Conservation (phyloP, 495 filamentous ascomycete genomes). For the Penicillium roqueforti region DNA sequence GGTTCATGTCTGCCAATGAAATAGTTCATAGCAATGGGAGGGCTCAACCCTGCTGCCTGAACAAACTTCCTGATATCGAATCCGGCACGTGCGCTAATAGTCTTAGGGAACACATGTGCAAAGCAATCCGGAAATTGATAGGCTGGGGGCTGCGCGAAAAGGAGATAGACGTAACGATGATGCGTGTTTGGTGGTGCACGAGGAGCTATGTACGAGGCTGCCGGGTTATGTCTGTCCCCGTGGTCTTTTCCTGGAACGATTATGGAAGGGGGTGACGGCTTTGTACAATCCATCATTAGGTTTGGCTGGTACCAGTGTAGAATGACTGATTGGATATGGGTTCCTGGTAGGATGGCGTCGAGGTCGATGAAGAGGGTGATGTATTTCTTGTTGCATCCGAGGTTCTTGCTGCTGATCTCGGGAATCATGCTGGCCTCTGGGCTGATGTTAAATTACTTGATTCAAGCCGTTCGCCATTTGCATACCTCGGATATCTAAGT, state of each 20-base stretch:
- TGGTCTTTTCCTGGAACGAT: not conserved
- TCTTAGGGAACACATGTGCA: slow-evolving; percentile 23
- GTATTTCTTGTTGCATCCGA: slow-evolving; percentile 18
- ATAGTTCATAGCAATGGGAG: slow-evolving; percentile 35
- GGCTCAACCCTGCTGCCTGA: slow-evolving; percentile 21
- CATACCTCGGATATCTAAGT: slow-evolving; percentile 11
- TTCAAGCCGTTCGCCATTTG: not conserved
- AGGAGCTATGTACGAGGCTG: slow-evolving; percentile 33
- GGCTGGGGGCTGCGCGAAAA: slow-evolving; percentile 29
- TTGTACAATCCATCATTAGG: slow-evolving; percentile 14
- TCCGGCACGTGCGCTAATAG: slow-evolving; percentile 22
- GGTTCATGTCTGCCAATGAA: slow-evolving; percentile 29
- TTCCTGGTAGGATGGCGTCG: slow-evolving; percentile 29
- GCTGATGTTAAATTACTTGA: slow-evolving; percentile 7
- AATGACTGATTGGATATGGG: slow-evolving; percentile 20
- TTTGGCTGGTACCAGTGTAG: slow-evolving; percentile 41
- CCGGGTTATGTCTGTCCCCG: not conserved
- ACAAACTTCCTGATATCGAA: slow-evolving; percentile 34
- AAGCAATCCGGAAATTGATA: slow-evolving; percentile 34
- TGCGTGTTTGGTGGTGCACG: slow-evolving; percentile 29
- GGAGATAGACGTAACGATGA: slow-evolving; percentile 38
- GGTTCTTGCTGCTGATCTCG: slow-evolving; percentile 15
- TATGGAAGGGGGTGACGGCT: not conserved
- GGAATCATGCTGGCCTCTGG: slow-evolving; percentile 18
- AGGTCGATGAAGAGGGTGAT: slow-evolving; percentile 35